A percentile compares a stretch with the other conserved stretches of the same genome.
Conservation (phyloP, 2,329 filamentous ascomycete species). For the Alternaria brassicae region DNA sequence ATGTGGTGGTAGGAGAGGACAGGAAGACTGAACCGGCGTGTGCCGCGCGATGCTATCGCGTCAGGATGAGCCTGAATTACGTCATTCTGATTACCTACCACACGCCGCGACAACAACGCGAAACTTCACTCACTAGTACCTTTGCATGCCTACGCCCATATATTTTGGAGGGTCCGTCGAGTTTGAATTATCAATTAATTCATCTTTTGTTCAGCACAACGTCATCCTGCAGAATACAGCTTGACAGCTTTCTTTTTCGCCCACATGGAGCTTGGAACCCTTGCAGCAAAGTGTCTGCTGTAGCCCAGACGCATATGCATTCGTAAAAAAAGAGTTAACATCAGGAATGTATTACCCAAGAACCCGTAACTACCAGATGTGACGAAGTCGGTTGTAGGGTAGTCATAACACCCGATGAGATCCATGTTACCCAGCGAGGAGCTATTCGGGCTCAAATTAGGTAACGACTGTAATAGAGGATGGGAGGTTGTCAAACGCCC, state of each 20-base stretch:
- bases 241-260: background rate
- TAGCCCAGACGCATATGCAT: background rate
- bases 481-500: no score
- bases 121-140: background rate
- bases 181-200: background rate
- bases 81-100: conserved; percentile 1
- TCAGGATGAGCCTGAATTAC: conserved; percentile 10
- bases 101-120: background rate
- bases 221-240: background rate
- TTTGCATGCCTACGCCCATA: background rate
- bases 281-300: background rate
- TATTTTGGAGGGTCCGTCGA: background rate
- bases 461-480: background rate
- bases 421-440: background rate
- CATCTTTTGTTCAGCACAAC: background rate
- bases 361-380: background rate
- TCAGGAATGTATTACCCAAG: background rate
- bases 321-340: background rate
- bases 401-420: background rate
- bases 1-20: background rate
- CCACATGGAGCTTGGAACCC: background rate
- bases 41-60: conserved; percentile 7
- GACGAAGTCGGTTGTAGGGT: background rate
- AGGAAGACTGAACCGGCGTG: background rate
- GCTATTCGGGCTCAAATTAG: background rate